Conservation (phyloP, 371 early-diverging fungal genomes). For the Dichotomocladium elegans region DNA sequence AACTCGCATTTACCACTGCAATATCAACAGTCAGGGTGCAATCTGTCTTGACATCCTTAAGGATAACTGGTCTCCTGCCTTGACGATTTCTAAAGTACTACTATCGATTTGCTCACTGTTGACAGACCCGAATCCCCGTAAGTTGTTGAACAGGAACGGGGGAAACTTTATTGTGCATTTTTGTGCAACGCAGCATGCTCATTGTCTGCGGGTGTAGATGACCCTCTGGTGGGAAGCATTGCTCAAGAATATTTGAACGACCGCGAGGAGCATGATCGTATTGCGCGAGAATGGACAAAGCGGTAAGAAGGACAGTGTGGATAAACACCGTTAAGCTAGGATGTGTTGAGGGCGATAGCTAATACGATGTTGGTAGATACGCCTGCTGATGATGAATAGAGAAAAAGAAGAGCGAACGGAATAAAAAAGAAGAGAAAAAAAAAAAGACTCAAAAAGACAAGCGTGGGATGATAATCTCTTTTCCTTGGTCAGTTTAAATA, state of each 20-base stretch:
- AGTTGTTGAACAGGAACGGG: no score
- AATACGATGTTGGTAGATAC: no score
- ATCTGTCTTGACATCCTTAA: slow-evolving; percentile 98
- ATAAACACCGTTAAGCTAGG: no score
- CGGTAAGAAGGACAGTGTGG: no score
- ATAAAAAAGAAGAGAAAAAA: no score
- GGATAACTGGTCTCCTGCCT: slow-evolving; percentile 99
- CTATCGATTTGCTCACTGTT: slow-evolving; percentile 97
- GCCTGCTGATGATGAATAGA: no score
- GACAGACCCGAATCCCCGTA: slow-evolving; percentile 96
- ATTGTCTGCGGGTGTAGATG: slow-evolving; percentile 63
- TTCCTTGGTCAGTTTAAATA: no score
- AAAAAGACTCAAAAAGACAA: no score
- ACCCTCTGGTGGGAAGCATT: slow-evolving; percentile 90
- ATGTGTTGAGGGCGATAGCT: no score
- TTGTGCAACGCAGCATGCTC: not conserved
- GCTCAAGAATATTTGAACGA: slow-evolving; percentile 89
- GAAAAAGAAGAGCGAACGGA: no score
- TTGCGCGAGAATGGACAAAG: slow-evolving; percentile 93
- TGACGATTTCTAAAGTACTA: slow-evolving; percentile 97
- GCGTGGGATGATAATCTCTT: no score
- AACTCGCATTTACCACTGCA: slow-evolving; percentile 98
- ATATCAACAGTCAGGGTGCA: slow-evolving; percentile 98
- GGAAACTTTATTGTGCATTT: no score
- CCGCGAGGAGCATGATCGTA: slow-evolving; percentile 85